Evolutionary conservation across 139 green algal species (phyloP).

Genomic region (Marvania coccoides): DNA sequence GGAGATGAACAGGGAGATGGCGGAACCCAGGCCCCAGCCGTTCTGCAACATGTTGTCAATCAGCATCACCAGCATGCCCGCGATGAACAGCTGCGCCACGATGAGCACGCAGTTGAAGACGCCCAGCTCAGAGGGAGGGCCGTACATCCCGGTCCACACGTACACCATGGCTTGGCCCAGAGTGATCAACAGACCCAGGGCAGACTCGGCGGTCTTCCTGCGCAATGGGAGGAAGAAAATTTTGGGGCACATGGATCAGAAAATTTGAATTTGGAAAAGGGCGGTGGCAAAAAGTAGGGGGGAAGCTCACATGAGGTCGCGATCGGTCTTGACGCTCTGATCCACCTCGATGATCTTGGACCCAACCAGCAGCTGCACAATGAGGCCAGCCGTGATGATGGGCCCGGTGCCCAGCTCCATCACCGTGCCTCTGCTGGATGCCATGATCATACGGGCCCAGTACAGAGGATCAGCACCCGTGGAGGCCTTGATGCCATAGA

Average conservation of each 20-base stretch:
- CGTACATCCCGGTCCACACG: conserved; percentile 98
- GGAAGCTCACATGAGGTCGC: conserved; percentile 74
- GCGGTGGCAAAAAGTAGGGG: not conserved
- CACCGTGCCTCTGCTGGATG: conserved; percentile 88
- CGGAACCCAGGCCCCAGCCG: conserved; percentile 94
- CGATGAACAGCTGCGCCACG: conserved; percentile 93
- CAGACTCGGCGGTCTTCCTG: conserved; percentile 90
- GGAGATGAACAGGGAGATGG: conserved; percentile 99
- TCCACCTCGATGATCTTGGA: conserved; percentile 99
- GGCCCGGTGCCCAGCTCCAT: conserved; percentile 98
- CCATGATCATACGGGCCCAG: conserved; percentile 97
- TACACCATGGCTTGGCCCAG: conserved; percentile 99
- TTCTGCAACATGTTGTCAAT: conserved; percentile 97
- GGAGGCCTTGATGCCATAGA: conserved; percentile 94
- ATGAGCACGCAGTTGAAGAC: conserved; percentile 89
- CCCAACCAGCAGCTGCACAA: conserved; percentile 95
- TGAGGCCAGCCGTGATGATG: conserved; percentile 93
- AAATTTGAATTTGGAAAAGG: too few species aligned
- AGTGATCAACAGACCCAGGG: conserved; percentile 98
- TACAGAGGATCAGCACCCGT: conserved; percentile 91
- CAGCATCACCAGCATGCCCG: conserved; percentile 97
- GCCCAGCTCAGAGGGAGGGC: conserved; percentile 89
- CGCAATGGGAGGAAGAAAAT: not conserved
- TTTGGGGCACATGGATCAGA: not conserved
- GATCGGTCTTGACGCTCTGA: conserved; percentile 91